Conservation (phyloP, 2,329 filamentous ascomycete species). For the Parastagonospora avenae region DNA sequence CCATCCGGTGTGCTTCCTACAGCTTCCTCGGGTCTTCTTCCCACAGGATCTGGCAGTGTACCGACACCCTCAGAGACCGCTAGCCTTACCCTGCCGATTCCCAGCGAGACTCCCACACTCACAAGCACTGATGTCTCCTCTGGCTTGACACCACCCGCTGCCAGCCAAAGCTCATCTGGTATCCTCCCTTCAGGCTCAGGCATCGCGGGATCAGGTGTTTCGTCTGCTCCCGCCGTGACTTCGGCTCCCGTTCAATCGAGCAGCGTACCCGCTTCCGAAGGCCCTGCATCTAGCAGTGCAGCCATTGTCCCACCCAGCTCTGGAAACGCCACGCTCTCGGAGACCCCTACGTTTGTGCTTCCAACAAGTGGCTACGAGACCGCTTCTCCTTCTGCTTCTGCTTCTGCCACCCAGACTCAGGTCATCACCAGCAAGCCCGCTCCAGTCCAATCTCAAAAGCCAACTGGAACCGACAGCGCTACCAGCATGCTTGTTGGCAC, state of each 20-base stretch:
- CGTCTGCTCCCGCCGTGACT: background rate
- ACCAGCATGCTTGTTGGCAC: constrained; percentile 61
- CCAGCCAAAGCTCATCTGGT: constrained; percentile 1
- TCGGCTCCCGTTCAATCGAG: constrained; percentile 8
- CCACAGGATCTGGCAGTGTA: constrained; percentile 8
- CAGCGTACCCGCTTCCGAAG: constrained; percentile 26
- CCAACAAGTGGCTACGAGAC: constrained; percentile 1
- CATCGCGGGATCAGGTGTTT: constrained; percentile 6
- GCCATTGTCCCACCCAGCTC: constrained; percentile 9
- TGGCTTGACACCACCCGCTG: background rate
- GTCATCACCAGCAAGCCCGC: constrained; percentile 24
- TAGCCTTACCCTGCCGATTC: constrained; percentile 6
- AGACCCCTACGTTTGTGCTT: constrained; percentile 8
- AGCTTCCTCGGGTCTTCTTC: background rate
- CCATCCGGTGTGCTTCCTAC: constrained; percentile 7
- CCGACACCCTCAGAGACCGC: constrained; percentile 13
- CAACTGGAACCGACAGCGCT: constrained; percentile 54
- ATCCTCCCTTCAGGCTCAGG: constrained; percentile 4
- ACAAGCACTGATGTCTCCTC: background rate
- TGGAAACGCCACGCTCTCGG: constrained; percentile 15
- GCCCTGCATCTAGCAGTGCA: constrained; percentile 10
- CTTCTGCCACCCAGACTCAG: constrained; percentile 9
- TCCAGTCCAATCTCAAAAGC: constrained; percentile 48
- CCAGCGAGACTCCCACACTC: background rate
- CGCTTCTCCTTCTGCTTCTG: constrained; percentile 14